Conservation (phyloP, 345 rosid genomes). For the Eucalyptus curtisii region DNA sequence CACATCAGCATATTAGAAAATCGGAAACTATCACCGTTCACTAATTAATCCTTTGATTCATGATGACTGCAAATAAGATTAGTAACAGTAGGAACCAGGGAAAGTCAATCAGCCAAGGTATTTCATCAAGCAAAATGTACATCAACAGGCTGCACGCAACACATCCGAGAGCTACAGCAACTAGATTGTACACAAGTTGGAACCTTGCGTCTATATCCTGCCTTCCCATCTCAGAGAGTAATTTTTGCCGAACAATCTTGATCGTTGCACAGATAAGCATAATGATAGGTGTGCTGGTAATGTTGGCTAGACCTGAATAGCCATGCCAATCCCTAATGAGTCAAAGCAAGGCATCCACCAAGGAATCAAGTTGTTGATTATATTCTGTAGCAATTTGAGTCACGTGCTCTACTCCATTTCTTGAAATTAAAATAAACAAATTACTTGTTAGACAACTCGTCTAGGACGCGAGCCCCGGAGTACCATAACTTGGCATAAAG, state of each 20-base stretch:
- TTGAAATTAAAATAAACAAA: no score
- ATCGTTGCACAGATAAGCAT: fast-evolving
- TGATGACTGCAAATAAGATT: neutral
- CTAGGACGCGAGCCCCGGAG: no score
- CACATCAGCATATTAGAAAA: neutral
- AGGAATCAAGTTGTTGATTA: neutral
- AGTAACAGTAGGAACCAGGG: neutral
- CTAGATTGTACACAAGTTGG: neutral
- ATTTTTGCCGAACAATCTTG: neutral
- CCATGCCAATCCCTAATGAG: no score
- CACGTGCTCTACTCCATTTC: neutral
- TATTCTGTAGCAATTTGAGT: no score
- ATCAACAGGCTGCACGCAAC: fast-evolving
- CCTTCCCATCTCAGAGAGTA: neutral
- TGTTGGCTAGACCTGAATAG: neutral
- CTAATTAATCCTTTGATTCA: neutral
- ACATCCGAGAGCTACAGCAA: neutral
- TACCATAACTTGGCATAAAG: no score
- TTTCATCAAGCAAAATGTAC: neutral
- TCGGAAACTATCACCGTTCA: neutral
- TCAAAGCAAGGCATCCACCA: neutral
- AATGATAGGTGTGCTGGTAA: neutral
- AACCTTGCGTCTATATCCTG: no score
- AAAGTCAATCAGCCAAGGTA: neutral
- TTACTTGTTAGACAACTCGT: neutral